These are phyloP conservation scores for Rhynchospora pubera DNA, from an alignment of 176 grass and related monocot species.

Conservation along the genomic window DNA sequence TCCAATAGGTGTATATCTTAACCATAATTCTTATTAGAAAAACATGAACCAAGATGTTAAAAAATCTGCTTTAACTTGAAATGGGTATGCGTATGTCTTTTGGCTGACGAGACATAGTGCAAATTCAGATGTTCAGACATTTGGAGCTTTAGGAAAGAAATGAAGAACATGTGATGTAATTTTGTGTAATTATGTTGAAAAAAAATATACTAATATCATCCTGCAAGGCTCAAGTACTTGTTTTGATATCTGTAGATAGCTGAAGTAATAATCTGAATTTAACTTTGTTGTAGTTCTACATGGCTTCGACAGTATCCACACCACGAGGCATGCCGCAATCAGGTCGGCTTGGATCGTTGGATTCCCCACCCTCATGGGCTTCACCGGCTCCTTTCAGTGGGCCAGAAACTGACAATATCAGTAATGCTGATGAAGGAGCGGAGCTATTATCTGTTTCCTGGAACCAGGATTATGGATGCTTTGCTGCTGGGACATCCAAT, in stretches of 20 bases:
- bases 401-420: background rate
- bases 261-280: background rate
- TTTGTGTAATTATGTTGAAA: background rate
- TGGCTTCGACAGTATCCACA: conserved; percentile 25
- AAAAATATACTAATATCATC: background rate
- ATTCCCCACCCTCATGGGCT: conserved; percentile 6
- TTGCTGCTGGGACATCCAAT: conserved; percentile 15
- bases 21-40: background rate
- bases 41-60: background rate
- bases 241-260: background rate
- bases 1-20: background rate
- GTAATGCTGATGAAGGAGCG: background rate
- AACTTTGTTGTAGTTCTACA: conserved; percentile 6
- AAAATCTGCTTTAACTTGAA: background rate
- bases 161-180: background rate
- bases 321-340: conserved; percentile 4
- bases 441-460: conserved; percentile 19
- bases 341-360: background rate
- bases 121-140: background rate
- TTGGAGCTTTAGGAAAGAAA: background rate
- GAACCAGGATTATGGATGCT: conserved; percentile 1
- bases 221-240: background rate
- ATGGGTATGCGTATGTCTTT: background rate
- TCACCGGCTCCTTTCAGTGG: background rate
- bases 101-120: background rate